phyloP scores from a whole-genome alignment of 2,329 filamentous ascomycete genomes.

The Endothia cerciana region DNA sequence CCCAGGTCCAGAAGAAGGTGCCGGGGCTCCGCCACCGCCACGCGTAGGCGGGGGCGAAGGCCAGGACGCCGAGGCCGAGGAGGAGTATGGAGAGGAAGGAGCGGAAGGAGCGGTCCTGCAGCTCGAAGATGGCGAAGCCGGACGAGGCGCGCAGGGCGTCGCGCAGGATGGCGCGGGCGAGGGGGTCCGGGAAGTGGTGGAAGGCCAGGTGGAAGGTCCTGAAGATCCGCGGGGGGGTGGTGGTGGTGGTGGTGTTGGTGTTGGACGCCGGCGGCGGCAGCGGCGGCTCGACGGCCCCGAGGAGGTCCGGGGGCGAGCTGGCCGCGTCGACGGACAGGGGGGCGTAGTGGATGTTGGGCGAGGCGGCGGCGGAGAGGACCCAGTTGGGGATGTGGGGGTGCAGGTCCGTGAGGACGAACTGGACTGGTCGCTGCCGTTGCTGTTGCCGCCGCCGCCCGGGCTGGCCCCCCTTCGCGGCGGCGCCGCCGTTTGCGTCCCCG shows the following conservation, averaged over 20 bases:
- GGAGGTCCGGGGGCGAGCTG: constrained; percentile 56
- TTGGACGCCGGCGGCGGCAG: background rate
- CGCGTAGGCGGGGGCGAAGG: constrained; percentile 56
- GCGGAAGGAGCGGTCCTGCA: constrained; percentile 66
- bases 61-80: constrained; percentile 56
- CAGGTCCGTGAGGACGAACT: constrained; percentile 69
- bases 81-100: constrained; percentile 58
- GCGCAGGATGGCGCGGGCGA: constrained; percentile 63
- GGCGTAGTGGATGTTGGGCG: constrained; percentile 63
- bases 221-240: constrained; percentile 56
- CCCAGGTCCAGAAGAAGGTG: constrained; percentile 68
- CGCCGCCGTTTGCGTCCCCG: constrained; percentile 16
- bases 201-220: constrained; percentile 75
- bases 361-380: constrained; percentile 55
- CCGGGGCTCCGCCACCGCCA: constrained; percentile 55
- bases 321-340: constrained; percentile 67
- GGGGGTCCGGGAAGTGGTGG: constrained; percentile 72
- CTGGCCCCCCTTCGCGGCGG: no score
- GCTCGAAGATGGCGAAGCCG: constrained; percentile 73
- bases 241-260: background rate
- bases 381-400: constrained; percentile 67
- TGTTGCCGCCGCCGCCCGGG: constrained; percentile 16
- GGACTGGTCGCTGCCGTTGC: constrained; percentile 40
- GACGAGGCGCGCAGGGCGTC: constrained; percentile 68
- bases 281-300: constrained; percentile 33